Evolutionary conservation across 2,329 filamentous ascomycete species (phyloP).

Genomic region (Akanthomyces lecanii): DNA sequence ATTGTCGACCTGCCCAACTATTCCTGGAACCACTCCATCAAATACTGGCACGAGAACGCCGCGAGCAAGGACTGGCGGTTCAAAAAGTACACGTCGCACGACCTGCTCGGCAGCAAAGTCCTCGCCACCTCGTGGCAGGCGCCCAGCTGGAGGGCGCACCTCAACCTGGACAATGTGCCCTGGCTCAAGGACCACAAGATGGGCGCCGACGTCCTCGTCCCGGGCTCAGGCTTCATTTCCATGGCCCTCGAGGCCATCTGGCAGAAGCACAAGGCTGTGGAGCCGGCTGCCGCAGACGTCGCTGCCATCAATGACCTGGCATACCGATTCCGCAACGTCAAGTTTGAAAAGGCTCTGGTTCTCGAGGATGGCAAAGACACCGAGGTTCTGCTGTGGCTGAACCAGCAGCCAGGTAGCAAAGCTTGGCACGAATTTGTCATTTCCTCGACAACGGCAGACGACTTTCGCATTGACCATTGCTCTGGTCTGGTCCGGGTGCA

Average conservation of each 20-base stretch:
- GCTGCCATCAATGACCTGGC: constrained; percentile 1
- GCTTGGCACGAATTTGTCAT: constrained; percentile 4
- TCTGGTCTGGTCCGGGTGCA: not conserved
- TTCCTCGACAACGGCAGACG: not conserved
- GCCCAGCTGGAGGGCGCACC: constrained; percentile 37
- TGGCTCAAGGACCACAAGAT: constrained; percentile 45
- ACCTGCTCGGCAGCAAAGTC: constrained; percentile 28
- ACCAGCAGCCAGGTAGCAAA: not conserved
- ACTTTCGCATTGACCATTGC: constrained; percentile 8
- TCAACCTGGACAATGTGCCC: constrained; percentile 33
- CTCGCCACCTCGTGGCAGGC: constrained; percentile 29
- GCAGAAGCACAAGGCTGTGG: constrained; percentile 17
- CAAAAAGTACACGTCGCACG: constrained; percentile 24
- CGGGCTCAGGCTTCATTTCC: constrained; percentile 38
- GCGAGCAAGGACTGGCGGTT: constrained; percentile 24
- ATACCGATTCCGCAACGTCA: constrained; percentile 10
- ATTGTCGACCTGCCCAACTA: constrained; percentile 25
- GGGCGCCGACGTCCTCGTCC: constrained; percentile 37
- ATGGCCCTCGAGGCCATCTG: constrained; percentile 40
- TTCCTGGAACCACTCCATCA: constrained; percentile 23
- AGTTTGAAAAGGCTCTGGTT: constrained; percentile 11
- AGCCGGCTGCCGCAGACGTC: not conserved
- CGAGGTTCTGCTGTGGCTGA: not conserved
- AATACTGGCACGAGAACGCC: constrained; percentile 23
- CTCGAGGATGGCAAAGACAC: not conserved